Conservation (phyloP, 345 rosid genomes). For the Eucalyptus melliodora region DNA sequence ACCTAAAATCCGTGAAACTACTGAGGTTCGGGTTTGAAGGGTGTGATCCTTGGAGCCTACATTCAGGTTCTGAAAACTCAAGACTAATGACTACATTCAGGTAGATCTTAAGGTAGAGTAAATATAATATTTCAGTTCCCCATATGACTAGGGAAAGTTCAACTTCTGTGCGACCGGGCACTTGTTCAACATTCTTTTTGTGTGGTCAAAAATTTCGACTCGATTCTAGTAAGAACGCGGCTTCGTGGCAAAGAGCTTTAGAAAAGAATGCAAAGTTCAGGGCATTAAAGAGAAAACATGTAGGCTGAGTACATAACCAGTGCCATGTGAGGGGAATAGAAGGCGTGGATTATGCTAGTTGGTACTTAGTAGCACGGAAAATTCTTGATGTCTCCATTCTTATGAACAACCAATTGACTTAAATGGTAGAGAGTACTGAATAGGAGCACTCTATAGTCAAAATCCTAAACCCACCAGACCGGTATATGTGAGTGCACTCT, state of each 20-base stretch:
- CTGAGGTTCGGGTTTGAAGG: neutral
- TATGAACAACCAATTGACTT: neutral
- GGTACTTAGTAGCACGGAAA: neutral
- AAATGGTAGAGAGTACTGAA: neutral
- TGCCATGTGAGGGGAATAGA: neutral
- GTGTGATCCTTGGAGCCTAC: neutral
- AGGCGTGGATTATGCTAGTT: neutral
- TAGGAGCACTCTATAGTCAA: neutral
- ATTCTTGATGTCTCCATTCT: neutral
- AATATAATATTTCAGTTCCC: neutral
- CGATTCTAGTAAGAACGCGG: neutral
- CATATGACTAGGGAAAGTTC: neutral
- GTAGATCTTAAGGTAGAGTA: neutral
- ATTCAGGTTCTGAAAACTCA: neutral
- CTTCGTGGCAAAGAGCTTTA: neutral
- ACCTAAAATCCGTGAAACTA: neutral
- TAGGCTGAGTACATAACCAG: neutral
- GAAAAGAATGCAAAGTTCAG: neutral
- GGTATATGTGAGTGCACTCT: neutral
- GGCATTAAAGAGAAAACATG: neutral
- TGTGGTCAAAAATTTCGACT: neutral
- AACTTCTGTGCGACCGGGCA: neutral
- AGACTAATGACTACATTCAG: neutral
- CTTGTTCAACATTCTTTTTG: neutral
- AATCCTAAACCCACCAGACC: neutral